These are phyloP conservation scores for Capillidium rhysosporum DNA, from an alignment of 371 early-diverging fungal species.

Conservation along the genomic window DNA sequence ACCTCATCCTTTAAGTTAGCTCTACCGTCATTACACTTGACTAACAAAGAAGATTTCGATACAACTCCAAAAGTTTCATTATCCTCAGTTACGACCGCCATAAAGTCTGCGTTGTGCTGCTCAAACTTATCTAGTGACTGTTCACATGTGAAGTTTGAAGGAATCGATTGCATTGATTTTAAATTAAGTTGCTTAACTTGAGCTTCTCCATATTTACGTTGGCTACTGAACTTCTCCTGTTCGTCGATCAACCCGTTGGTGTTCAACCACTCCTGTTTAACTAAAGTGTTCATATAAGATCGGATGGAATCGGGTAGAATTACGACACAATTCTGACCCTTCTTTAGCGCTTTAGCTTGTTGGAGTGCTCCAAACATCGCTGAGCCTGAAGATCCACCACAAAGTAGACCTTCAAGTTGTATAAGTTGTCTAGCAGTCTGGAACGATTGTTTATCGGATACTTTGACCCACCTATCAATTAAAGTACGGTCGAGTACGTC, in stretches of 20 bases:
- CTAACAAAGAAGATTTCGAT: no score
- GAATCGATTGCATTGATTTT: no score
- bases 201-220: no score
- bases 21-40: no score
- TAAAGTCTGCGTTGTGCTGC: no score
- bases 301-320: slow-evolving; percentile 88
- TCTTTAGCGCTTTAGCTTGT: slow-evolving; percentile 60
- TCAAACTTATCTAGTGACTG: no score
- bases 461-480: slow-evolving; percentile 91
- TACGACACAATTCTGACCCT: slow-evolving; percentile 79
- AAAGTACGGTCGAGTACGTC: slow-evolving; percentile 58
- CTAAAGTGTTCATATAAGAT: slow-evolving; percentile 94
- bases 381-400: slow-evolving; percentile 86
- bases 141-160: no score
- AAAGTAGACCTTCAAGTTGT: slow-evolving; percentile 84
- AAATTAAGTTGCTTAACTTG: no score
- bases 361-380: slow-evolving; percentile 69
- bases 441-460: slow-evolving; percentile 85
- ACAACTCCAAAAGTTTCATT: no score
- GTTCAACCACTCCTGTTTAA: slow-evolving; percentile 88
- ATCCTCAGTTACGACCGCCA: no score
- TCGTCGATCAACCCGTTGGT: slow-evolving; percentile 42
- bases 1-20: no score
- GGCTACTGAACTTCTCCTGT: no score
- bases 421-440: slow-evolving; percentile 84